Evolutionary conservation across 2,329 filamentous ascomycete species (phyloP), one percentile per base, ranked within the genome.

Genomic region (Cryoendolithus antarcticus): DNA sequence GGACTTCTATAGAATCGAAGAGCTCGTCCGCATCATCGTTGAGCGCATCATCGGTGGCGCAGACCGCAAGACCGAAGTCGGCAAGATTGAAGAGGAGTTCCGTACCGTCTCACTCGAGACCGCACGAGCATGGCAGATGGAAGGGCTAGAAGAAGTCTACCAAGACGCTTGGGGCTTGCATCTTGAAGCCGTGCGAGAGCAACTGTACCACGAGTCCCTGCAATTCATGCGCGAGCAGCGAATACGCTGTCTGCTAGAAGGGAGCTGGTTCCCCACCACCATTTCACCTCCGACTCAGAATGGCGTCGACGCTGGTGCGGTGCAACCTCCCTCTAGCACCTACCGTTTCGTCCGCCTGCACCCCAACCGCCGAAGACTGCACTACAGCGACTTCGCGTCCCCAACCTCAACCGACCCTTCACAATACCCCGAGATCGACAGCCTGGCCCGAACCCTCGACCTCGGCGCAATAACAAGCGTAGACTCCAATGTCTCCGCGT

Each of bases 191-290:
- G 84, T 94, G n/a, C 81, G 86, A 28, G 86, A 95, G 39, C 86
- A 93, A 59, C 71, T 96, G 33, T 82, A 85, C 50, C 79, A 89
- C 52, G 91, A 98, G 61, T 86, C 89, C 8, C 65, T 95, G 39
- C 85, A 94, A 54, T 98, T 98, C 55, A 84, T 96, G 62, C 95
- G 94, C 62, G 91, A 98, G 63, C 91, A 98, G 61, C 78, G 91
- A 30, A 83, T 96, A 44, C 75, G 91, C 39, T 95, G 88, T 56
- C 67, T 98, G 30, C 72, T 96, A 3, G 74, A 85, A 49, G 91
- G 91, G 5, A 79, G 82, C 7, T 98, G 91, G 91, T 98, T 96
- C 49, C 70, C 74, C 62, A 71, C 60, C 60, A 71, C 63, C 48
- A 65, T 59, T 53, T 61, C 55, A 56, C 35, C 28, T 2, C 37